A percentile compares a stretch with the other conserved stretches of the same genome.
phyloP scores from a whole-genome alignment of 164 flowering plant species.

The Vitis amurensis region DNA sequence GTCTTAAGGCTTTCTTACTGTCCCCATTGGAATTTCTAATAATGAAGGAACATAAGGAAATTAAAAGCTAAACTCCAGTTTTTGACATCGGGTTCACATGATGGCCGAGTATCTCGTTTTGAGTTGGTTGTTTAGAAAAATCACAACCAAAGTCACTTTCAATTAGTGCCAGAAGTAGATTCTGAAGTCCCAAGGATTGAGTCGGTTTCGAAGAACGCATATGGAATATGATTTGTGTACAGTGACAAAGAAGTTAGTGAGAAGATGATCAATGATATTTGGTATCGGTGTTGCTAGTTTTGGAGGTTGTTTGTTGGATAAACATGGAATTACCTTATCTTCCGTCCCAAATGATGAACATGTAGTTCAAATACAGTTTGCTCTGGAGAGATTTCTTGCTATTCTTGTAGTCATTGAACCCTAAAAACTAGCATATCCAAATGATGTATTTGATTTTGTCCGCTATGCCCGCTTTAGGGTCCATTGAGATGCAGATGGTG shows the following conservation, averaged over 20 bases:
- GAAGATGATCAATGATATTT: conserved; percentile 60
- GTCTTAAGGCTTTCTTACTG: too few relatives aligned
- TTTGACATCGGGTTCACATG: too few relatives aligned
- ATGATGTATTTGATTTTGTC: conserved; percentile 72
- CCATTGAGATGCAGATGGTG: conserved; percentile 92
- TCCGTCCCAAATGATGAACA: conserved; percentile 98
- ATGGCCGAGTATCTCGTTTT: too few relatives aligned
- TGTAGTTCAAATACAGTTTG: conserved; percentile 97
- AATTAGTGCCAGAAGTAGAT: too few relatives aligned
- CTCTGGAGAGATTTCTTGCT: conserved; percentile 93
- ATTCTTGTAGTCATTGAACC: conserved; percentile 83
- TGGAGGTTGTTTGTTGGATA: conserved; percentile 86
- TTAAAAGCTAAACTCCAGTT: too few relatives aligned
- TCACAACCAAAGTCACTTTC: too few relatives aligned
- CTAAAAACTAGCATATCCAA: conserved; percentile 69
- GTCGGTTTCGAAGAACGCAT: too few relatives aligned
- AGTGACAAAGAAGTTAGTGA: conserved; percentile 20
- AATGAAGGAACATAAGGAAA: too few relatives aligned
- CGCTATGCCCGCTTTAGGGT: conserved; percentile 96
- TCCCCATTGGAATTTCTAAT: too few relatives aligned
- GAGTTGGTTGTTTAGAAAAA: too few relatives aligned
- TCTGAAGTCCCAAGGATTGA: too few relatives aligned
- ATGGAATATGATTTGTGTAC: too few relatives aligned
- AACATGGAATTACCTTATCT: conserved; percentile 83
- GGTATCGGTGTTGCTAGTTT: conserved; percentile 99